Conservation (phyloP, 306 rosid species). For the Dryas alaskensis region DNA sequence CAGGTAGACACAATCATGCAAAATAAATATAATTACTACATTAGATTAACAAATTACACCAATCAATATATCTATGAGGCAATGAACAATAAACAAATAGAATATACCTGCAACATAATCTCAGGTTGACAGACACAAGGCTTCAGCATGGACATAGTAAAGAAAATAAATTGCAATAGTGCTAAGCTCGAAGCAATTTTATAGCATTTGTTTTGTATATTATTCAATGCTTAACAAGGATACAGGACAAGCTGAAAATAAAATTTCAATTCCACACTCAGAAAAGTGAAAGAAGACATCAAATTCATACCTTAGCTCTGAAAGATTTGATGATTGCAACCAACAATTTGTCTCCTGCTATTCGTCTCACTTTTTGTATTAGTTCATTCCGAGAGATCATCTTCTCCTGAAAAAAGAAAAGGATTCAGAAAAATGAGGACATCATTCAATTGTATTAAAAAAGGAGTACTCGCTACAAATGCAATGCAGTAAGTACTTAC, state of each 20-base stretch:
- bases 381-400: constrained; percentile 58
- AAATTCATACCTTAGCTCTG: constrained; percentile 47
- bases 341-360: constrained; percentile 75
- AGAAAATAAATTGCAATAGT: not conserved
- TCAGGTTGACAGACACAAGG: constrained; percentile 1
- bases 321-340: constrained; percentile 53
- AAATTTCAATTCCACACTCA: too few relatives aligned
- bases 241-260: too few relatives aligned
- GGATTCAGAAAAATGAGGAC: not conserved
- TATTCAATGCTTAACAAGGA: too few relatives aligned
- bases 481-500: constrained; percentile 37
- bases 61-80: not conserved
- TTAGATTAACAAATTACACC: not conserved
- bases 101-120: not conserved
- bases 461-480: too few relatives aligned
- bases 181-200: not conserved
- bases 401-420: constrained; percentile 45
- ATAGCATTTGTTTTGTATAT: not conserved
- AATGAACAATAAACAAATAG: not conserved
- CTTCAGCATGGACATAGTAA: not conserved
- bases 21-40: not conserved
- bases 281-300: not conserved
- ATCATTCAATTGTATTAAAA: not conserved
- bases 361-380: constrained; percentile 50
- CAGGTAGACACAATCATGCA: not conserved